These are phyloP conservation scores for Hypseocharis bilobata DNA, from an alignment of 441 rosid genomes.

Conservation along the genomic window DNA sequence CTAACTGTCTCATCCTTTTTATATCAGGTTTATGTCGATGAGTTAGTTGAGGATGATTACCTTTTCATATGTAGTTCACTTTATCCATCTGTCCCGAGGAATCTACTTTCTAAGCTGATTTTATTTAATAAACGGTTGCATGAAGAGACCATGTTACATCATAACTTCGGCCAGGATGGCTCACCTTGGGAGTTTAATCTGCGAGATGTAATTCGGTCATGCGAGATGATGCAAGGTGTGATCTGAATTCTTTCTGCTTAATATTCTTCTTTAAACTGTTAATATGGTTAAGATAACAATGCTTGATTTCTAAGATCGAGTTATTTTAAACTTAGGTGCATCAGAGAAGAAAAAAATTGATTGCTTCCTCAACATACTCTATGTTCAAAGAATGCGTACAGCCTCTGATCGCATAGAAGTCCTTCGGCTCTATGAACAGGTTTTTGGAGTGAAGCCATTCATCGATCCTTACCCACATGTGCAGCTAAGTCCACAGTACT, in stretches of 20 bases:
- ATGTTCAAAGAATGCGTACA: constrained; percentile 94
- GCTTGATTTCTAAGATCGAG: constrained; percentile 3
- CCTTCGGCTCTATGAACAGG: constrained; percentile 52
- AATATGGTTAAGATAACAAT: not conserved
- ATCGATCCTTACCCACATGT: constrained; percentile 77
- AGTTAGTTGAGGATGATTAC: constrained; percentile 83
- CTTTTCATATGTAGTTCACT: constrained; percentile 69
- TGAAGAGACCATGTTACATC: constrained; percentile 69
- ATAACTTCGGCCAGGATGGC: constrained; percentile 80
- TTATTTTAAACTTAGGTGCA: constrained; percentile 31
- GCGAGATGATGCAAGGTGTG: constrained; percentile 71
- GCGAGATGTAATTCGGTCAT: constrained; percentile 90
- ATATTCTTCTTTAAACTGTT: not conserved
- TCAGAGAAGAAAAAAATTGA: constrained; percentile 31
- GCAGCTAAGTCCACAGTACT: constrained; percentile 48
- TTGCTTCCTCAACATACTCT: constrained; percentile 66
- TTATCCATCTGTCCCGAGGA: constrained; percentile 61
- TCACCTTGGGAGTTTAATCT: constrained; percentile 99
- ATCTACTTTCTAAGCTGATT: constrained; percentile 66
- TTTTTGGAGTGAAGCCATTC: constrained; percentile 56
- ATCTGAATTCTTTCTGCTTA: constrained; percentile 15
- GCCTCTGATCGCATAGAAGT: constrained; percentile 77
- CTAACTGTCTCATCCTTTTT: constrained; percentile 19
- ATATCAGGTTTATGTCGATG: constrained; percentile 82
- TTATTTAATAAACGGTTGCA: constrained; percentile 64